These are phyloP conservation scores for Eutrema heterophyllum DNA, from an alignment of 345 rosid species.

Conservation along the genomic window DNA sequence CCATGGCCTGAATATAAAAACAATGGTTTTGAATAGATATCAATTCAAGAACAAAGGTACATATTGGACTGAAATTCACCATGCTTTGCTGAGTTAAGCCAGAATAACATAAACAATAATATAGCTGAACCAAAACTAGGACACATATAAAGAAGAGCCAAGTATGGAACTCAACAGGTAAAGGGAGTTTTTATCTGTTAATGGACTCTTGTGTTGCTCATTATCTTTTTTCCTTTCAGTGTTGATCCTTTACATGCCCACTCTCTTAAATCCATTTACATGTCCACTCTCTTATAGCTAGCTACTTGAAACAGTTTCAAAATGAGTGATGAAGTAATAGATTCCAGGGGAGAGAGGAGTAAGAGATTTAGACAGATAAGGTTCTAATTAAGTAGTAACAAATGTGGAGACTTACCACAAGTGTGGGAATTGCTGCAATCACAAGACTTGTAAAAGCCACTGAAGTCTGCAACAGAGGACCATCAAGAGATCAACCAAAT, in stretches of 20 bases:
- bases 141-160: background rate
- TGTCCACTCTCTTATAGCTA: background rate
- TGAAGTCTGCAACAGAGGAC: constrained; percentile 54
- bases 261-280: background rate
- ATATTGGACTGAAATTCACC: background rate
- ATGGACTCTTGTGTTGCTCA: background rate
- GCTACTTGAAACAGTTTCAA: no score
- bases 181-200: background rate
- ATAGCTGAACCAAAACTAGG: background rate
- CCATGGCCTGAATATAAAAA: constrained; percentile 51
- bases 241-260: background rate
- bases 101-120: background rate
- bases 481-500: constrained; percentile 11
- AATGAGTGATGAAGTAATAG: no score
- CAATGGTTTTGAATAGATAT: background rate
- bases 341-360: no score
- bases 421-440: constrained; percentile 72
- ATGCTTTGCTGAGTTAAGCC: background rate
- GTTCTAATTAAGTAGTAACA: background rate
- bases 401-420: constrained; percentile 51
- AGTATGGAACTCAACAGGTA: background rate
- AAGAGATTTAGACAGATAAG: background rate
- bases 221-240: background rate
- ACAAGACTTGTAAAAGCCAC: constrained; percentile 79
- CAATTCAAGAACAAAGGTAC: background rate